Base-by-base conservation (phyloP, 2,329 filamentous ascomycete species). In the Macrophomina pseudophaseolina region DNA sequence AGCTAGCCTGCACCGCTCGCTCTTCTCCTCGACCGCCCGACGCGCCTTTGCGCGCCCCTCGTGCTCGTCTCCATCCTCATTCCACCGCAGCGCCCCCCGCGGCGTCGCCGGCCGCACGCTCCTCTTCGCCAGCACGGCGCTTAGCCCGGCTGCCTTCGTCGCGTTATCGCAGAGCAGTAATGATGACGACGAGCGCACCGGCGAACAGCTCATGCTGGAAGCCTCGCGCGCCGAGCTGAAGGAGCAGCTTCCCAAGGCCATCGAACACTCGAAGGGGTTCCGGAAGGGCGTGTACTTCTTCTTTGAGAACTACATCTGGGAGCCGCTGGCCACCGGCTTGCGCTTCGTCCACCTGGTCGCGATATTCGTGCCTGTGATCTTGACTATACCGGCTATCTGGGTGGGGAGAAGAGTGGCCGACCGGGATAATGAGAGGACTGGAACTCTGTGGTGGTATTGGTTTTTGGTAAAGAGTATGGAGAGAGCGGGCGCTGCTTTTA, bases 371-470 rank as follows among this genome's bases (percentile, higher is more conserved):
- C 95, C 95, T 0, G 93, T 99, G 49, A 88, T 99, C 64, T 76
- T 90, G 1, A 86, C 91, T 0, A 87, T 97, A 6, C 95, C 95
- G 0, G 85, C 84, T 0, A 88, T 97, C 66, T 97, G 92, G 91
- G 68, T 97, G 66, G 95, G 95, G 0, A 75, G 77, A 40, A 83
- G 90, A 53, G 82, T 87, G 58, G 80, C 85, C 2, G 82, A 88
- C 40, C 86, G 85, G 66, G 90, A 93, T 71, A 88, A 92, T 70
- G 92, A 97, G 80, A 86, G 92, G 69, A 85, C 82, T 5, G 94
- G 95, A 0, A 94, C 94, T 0, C 74, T 98, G 3, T 97, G 92
- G 93, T 99, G 95, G 95, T 99, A 97, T 80, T 83, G 84, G 3
- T 95, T 97, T 74, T 80, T 99, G 46, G 93, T 98, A 9, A 86